phyloP scores from a whole-genome alignment of 768 basidiomycete genomes.

The Serendipita vermifera region DNA sequence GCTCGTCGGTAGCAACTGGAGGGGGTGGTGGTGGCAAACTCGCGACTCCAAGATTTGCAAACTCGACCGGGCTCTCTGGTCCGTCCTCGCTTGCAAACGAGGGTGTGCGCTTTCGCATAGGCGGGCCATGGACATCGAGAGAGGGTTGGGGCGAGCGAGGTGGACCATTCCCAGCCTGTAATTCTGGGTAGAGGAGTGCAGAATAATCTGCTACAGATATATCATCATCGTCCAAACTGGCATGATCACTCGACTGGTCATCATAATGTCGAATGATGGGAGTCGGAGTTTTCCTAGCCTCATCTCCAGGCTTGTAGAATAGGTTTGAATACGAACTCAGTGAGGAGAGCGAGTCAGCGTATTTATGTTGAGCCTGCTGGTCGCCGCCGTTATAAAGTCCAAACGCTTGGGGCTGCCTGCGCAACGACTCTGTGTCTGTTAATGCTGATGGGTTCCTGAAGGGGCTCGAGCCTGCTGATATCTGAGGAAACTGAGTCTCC shows the following conservation, averaged over 20 bases:
- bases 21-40: neutral
- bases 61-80: slow-evolving; percentile 1
- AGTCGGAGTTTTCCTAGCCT: neutral
- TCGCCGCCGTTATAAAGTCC: no score
- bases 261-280: no score
- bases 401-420: no score
- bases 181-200: neutral
- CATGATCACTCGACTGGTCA: no score
- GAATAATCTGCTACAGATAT: neutral
- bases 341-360: neutral
- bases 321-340: neutral
- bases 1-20: no score
- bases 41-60: no score
- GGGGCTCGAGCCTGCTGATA: no score
- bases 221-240: neutral
- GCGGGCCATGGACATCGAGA: neutral
- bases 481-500: no score
- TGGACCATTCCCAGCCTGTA: neutral
- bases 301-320: neutral
- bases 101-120: neutral
- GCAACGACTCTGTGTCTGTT: no score
- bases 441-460: no score
- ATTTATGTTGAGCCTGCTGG: no score
- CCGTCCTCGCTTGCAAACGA: neutral
- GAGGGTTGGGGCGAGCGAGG: neutral